Conservation (phyloP, 108 stramenopile species). For the Aurantiochytrium sp. region DNA sequence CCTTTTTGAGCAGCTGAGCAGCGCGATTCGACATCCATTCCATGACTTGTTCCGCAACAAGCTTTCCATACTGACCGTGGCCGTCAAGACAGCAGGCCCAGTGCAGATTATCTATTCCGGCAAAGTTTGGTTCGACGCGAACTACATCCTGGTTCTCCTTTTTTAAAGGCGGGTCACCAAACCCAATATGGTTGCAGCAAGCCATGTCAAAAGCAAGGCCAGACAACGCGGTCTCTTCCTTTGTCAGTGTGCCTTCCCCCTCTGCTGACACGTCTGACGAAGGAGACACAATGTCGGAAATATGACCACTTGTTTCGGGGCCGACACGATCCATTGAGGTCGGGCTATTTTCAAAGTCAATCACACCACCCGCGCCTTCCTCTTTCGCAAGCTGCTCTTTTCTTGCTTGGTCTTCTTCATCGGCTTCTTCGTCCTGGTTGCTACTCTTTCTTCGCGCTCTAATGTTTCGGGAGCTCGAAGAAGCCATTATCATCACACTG, state of each 20-base stretch:
- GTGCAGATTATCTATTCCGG: background rate
- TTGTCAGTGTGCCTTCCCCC: background rate
- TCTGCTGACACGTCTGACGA: background rate
- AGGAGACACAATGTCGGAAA: too few relatives aligned
- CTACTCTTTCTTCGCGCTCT: too few relatives aligned
- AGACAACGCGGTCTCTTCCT: background rate
- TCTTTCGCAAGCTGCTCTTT: too few relatives aligned
- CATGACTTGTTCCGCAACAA: background rate
- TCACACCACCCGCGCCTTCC: too few relatives aligned
- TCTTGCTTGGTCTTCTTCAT: too few relatives aligned
- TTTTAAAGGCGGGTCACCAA: background rate
- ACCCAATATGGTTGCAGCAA: background rate
- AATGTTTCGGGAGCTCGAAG: too few relatives aligned
- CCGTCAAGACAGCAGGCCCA: background rate
- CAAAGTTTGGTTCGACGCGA: background rate
- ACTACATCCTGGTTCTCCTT: constrained; percentile 13
- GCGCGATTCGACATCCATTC: background rate
- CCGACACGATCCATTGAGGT: too few relatives aligned
- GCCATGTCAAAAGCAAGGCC: background rate
- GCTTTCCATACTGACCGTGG: background rate
- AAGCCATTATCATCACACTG: too few relatives aligned
- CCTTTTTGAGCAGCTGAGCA: background rate
- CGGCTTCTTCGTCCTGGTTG: too few relatives aligned
- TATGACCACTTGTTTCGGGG: too few relatives aligned
- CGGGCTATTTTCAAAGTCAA: too few relatives aligned